Conservation (phyloP, 2,329 filamentous ascomycete species). For the Cladosporium sp. region DNA sequence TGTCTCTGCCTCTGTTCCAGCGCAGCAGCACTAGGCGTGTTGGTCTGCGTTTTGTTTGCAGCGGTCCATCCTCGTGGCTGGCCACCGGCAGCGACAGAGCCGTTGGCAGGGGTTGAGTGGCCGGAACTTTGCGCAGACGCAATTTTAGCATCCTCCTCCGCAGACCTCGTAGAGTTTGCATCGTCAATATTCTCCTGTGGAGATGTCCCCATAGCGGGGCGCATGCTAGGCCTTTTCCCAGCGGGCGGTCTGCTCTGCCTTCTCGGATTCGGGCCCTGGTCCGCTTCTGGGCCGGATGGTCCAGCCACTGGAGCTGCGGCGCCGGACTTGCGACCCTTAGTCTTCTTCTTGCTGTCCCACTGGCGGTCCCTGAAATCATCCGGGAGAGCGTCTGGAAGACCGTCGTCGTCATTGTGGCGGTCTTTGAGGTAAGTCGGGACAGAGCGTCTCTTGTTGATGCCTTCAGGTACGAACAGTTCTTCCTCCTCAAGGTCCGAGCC, state of each 20-base stretch:
- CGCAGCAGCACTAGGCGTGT: neutral
- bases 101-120: neutral
- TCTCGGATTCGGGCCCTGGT: neutral
- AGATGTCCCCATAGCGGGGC: conserved; percentile 26
- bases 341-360: conserved; percentile 20
- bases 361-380: conserved; percentile 37
- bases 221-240: conserved; percentile 30
- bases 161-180: conserved; percentile 15
- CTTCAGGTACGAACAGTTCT: conserved; percentile 14
- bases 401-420: conserved; percentile 36
- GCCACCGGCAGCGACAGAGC: neutral
- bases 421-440: conserved; percentile 38
- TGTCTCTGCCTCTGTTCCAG: neutral
- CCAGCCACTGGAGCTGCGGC: neutral
- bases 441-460: conserved; percentile 15
- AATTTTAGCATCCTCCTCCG: conserved; percentile 7
- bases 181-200: conserved; percentile 32
- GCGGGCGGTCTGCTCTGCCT: conserved; percentile 16
- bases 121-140: conserved; percentile 3
- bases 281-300: neutral
- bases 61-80: neutral
- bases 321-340: neutral
- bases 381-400: conserved; percentile 42
- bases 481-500: conserved; percentile 42
- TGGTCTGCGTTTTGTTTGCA: conserved; percentile 3